These are phyloP conservation scores for Capronia americana DNA, from an alignment of 2,329 filamentous ascomycete genomes.

Conservation along the genomic window DNA sequence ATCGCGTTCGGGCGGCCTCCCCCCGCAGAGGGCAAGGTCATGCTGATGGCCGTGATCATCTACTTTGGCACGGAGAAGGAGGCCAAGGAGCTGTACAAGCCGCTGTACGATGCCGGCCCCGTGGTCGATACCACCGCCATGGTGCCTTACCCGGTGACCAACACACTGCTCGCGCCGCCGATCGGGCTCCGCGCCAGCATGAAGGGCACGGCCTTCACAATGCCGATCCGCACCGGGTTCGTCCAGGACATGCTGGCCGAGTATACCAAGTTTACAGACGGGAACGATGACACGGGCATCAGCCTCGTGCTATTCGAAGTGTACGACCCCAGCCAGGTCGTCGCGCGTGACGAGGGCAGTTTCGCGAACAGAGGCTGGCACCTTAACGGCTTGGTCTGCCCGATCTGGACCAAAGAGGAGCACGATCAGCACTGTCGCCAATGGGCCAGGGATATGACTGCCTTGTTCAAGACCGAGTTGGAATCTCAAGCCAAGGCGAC, in stretches of 20 bases:
- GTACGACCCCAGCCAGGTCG: conserved; percentile 50
- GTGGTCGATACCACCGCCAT: conserved; percentile 47
- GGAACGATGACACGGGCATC: conserved; percentile 42
- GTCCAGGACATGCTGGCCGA: conserved; percentile 43
- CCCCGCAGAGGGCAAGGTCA: conserved; percentile 41
- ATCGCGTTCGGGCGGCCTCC: conserved; percentile 44
- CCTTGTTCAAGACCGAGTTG: conserved; percentile 42
- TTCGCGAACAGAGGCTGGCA: conserved; percentile 55
- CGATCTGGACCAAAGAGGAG: conserved; percentile 50
- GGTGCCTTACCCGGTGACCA: conserved; percentile 53
- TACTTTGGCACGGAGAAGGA: conserved; percentile 49
- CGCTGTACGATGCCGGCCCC: conserved; percentile 48
- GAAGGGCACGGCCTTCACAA: conserved; percentile 54
- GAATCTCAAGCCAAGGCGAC: conserved; percentile 24
- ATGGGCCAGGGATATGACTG: conserved; percentile 49
- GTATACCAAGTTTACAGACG: conserved; percentile 44
- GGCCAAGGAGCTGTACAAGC: conserved; percentile 47
- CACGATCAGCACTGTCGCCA: conserved; percentile 48
- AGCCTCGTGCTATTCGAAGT: conserved; percentile 52
- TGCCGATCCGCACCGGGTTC: conserved; percentile 49
- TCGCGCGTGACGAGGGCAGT: conserved; percentile 50
- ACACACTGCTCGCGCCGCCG: conserved; percentile 48
- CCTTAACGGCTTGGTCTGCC: conserved; percentile 52
- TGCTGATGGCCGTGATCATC: conserved; percentile 44
- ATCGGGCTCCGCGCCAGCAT: conserved; percentile 50